These are phyloP conservation scores for Alternaria panax DNA, from an alignment of 2,329 filamentous ascomycete species.

Conservation along the genomic window DNA sequence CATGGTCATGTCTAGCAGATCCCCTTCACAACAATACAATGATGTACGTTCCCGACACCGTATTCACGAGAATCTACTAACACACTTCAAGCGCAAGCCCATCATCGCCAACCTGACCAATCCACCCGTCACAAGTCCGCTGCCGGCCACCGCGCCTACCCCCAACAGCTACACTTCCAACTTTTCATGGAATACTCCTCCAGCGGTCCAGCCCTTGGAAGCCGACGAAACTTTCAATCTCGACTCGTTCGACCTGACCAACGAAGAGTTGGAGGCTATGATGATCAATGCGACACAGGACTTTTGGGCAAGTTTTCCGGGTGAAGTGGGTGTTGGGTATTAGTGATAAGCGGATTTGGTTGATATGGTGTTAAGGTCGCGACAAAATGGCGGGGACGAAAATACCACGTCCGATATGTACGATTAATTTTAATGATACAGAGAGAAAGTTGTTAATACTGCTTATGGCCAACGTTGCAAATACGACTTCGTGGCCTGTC, in stretches of 20 bases:
- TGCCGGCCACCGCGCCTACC: slow-evolving; percentile 30
- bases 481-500: background rate
- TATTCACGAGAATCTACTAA: slow-evolving; percentile 9
- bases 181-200: slow-evolving; percentile 33
- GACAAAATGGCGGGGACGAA: background rate
- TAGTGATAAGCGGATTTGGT: background rate
- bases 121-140: slow-evolving; percentile 24
- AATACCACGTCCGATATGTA: background rate
- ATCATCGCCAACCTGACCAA: slow-evolving; percentile 16
- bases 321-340: slow-evolving; percentile 48
- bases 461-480: background rate
- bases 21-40: slow-evolving; percentile 7
- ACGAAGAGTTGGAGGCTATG: slow-evolving; percentile 48
- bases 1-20: slow-evolving; percentile 16
- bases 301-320: slow-evolving; percentile 51
- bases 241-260: slow-evolving; percentile 43
- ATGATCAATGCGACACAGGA: slow-evolving; percentile 51
- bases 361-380: background rate
- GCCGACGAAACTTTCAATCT: slow-evolving; percentile 44
- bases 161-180: slow-evolving; percentile 32
- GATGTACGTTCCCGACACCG: slow-evolving; percentile 10
- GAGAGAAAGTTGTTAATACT: background rate
- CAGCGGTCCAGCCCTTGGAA: slow-evolving; percentile 37
- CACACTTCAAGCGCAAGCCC: slow-evolving; percentile 11
- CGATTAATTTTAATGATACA: background rate